Evolutionary conservation across 2,329 filamentous ascomycete genomes (phyloP), one percentile per base, ranked within the genome.

Genomic region (Onygena corvina): DNA sequence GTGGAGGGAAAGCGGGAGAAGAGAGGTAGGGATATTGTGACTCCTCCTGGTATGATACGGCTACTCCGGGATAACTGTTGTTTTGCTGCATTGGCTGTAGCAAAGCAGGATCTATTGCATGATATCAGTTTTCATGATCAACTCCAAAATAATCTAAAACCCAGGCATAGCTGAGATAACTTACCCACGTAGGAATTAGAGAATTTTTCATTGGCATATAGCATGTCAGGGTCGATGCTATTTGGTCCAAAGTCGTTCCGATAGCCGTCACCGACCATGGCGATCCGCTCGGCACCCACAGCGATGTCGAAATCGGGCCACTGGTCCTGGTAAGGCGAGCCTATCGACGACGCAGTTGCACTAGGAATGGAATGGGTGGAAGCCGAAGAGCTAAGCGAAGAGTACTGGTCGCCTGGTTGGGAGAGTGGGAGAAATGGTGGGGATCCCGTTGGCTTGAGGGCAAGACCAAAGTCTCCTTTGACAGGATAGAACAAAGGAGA

Each of bases 331-430:
- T 79, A 77, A 21, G 81, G 81, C 18, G 81, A 85, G 50, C 80
- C 80, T 53, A 81, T 76, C 48, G 77, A 78, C 6, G 81, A 84
- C 1, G 81, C 84, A 4, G 80, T 71, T 3, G 77, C 78, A 53
- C 68, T 71, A 54, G 64, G 66, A 53, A 69, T 62, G 47, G 82
- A 84, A 47, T 70, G 76, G 50, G 66, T 80, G 51, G 77, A 83
- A 20, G 72, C 73, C 52, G 75, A 79, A 53, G 74, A 86, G 53
- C 75, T 72, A 60, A 73, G 79, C 47, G 74, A 82, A 25, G 73
- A 76, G 12, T 74, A 71, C 20, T 59, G 57, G 12, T 70, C 68
- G 45, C 61, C 52, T 0, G 62, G 56, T 9, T 65, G 61, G 29
- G 66, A 64, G 18, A 65, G 64, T 9, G 60, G 56, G 21, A 64